Conservation (phyloP, 177 flowering plant genomes). For the Vitis hybrid region DNA sequence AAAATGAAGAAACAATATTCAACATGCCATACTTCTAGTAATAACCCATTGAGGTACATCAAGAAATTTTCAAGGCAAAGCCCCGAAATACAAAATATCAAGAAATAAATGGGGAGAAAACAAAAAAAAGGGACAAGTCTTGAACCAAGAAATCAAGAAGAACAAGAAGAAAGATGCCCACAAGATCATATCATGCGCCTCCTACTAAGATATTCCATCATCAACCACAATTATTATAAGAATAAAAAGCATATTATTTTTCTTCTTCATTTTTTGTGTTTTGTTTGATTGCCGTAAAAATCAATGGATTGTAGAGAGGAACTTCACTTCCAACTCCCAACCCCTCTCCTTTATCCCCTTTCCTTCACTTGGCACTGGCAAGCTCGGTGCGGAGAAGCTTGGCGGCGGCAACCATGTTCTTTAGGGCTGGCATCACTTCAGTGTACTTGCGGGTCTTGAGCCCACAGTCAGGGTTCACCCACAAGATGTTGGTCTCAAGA, state of each 20-base stretch:
- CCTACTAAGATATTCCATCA: too few species aligned
- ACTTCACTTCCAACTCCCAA: neutral
- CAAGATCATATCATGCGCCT: neutral
- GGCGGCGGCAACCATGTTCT: slow-evolving; percentile 77
- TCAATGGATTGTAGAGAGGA: neutral
- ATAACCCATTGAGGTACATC: too few species aligned
- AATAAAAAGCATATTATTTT: neutral
- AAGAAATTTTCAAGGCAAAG: too few species aligned
- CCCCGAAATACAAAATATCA: too few species aligned
- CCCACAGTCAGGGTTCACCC: slow-evolving; percentile 97
- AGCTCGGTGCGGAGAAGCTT: slow-evolving; percentile 73
- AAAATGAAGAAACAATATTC: too few species aligned
- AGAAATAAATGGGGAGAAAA: neutral
- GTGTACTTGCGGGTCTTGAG: slow-evolving; percentile 85
- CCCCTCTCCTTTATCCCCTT: neutral
- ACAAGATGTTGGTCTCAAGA: slow-evolving; percentile 75
- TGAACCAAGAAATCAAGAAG: neutral
- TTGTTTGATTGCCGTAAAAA: neutral
- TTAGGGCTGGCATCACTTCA: slow-evolving; percentile 79
- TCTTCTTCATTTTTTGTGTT: neutral
- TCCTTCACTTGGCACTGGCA: slow-evolving; percentile 63
- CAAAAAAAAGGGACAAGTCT: too few species aligned
- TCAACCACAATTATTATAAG: slow-evolving; percentile 14
- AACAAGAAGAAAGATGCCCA: neutral
- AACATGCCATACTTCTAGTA: too few species aligned